Percentiles rank a stretch among this genome's conserved stretches.
Evolutionary conservation across 345 rosid genomes (phyloP).

Genomic region (Orychophragmus violaceus): DNA sequence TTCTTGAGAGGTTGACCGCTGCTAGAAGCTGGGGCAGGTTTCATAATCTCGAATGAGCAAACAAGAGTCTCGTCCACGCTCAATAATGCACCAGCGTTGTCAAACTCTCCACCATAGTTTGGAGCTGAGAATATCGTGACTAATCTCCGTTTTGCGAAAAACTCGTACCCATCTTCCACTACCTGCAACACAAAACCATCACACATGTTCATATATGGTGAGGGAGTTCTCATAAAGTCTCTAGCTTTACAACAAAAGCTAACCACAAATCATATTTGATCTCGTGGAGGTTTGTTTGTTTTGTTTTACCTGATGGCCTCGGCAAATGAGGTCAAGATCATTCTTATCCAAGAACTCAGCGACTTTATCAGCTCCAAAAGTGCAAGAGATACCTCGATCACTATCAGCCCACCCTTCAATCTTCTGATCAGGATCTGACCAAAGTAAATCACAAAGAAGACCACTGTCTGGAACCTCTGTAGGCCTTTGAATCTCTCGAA

Average conservation of each 20-base stretch:
- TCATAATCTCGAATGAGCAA: slow-evolving; percentile 89
- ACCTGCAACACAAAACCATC: slow-evolving; percentile 42
- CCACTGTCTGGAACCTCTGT: slow-evolving; percentile 80
- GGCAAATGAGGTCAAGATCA: slow-evolving; percentile 87
- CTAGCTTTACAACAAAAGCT: neutral
- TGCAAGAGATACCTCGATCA: slow-evolving; percentile 81
- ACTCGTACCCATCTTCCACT: slow-evolving; percentile 95
- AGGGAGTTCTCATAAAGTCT: neutral
- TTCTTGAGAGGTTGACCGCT: slow-evolving; percentile 43
- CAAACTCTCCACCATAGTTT: too few relatives aligned
- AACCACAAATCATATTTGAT: neutral
- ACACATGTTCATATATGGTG: neutral
- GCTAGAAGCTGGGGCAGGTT: slow-evolving; percentile 51
- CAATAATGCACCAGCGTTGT: slow-evolving; percentile 80
- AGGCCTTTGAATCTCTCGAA: slow-evolving; percentile 73
- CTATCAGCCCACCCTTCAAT: slow-evolving; percentile 73
- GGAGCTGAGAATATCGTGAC: slow-evolving; percentile 91
- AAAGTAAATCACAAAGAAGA: slow-evolving; percentile 84
- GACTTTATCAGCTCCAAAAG: slow-evolving; percentile 73
- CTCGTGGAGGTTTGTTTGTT: neutral
- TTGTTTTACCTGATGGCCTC: slow-evolving; percentile 84
- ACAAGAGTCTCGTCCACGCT: slow-evolving; percentile 68
- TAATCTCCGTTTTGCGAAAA: slow-evolving; percentile 70
- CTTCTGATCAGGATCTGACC: slow-evolving; percentile 84
- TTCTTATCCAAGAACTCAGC: slow-evolving; percentile 76